Conservation (phyloP, 768 basidiomycete genomes). For the Phlegmacium glaucopus region DNA sequence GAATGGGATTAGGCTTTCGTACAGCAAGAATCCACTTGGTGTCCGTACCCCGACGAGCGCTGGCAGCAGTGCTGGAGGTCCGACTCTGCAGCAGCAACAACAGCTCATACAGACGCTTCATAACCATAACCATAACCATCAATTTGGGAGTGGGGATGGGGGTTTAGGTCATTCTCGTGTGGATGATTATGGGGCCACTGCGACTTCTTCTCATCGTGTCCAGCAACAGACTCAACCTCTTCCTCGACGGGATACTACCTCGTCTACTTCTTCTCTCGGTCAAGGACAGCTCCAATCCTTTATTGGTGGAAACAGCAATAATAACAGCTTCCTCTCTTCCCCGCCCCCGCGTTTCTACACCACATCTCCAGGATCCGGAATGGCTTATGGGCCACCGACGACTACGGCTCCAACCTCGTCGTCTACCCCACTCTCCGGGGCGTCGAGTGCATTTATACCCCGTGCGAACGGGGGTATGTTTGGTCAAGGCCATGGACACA, state of each 20-base stretch:
- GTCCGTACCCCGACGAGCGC: slow-evolving; percentile 77
- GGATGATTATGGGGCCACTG: slow-evolving; percentile 14
- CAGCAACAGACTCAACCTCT: slow-evolving; percentile 12
- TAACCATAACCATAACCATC: slow-evolving; percentile 19
- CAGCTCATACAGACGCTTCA: slow-evolving; percentile 30
- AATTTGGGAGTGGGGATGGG: slow-evolving; percentile 4
- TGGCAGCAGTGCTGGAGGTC: slow-evolving; percentile 28
- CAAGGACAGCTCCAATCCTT: slow-evolving; percentile 7
- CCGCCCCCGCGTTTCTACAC: slow-evolving; percentile 45
- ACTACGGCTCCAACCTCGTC: slow-evolving; percentile 12
- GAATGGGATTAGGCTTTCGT: slow-evolving; percentile 91
- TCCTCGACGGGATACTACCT: slow-evolving; percentile 14
- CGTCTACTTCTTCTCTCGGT: slow-evolving; percentile 7
- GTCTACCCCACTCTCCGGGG: slow-evolving; percentile 27
- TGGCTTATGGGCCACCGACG: slow-evolving; percentile 18
- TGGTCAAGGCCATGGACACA: background rate
- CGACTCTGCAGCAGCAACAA: slow-evolving; percentile 41
- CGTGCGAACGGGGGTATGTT: slow-evolving; percentile 16
- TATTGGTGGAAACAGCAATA: slow-evolving; percentile 10
- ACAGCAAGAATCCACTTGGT: slow-evolving; percentile 98
- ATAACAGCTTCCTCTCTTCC: slow-evolving; percentile 36
- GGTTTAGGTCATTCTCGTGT: slow-evolving; percentile 13
- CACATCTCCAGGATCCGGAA: slow-evolving; percentile 30
- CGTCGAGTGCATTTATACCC: slow-evolving; percentile 33
- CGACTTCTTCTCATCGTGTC: background rate